Percentiles rank a stretch among this genome's conserved stretches.
Evolutionary conservation across 805 yeast species (phyloP).

Genomic region (Candida easanensis): DNA sequence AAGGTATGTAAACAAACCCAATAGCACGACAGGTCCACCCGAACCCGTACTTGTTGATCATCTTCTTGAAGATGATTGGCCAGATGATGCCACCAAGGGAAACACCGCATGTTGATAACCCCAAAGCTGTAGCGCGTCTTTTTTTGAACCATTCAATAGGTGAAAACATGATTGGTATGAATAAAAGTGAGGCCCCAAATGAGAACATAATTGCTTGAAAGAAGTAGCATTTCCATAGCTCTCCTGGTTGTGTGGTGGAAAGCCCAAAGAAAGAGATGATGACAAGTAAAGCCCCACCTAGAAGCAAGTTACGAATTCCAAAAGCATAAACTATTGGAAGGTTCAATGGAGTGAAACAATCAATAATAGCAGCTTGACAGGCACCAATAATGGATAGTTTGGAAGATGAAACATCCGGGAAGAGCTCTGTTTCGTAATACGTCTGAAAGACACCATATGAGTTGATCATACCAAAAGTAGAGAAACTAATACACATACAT

Average conservation of each 20-base stretch:
- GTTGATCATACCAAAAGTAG: slow-evolving; percentile 25
- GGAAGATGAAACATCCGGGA: slow-evolving; percentile 15
- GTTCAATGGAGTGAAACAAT: slow-evolving; percentile 16
- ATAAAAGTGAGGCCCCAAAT: slow-evolving; percentile 40
- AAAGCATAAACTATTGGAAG: slow-evolving; percentile 21
- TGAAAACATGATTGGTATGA: slow-evolving; percentile 55
- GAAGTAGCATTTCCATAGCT: slow-evolving; percentile 27
- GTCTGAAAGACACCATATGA: slow-evolving; percentile 26
- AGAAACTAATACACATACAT: slow-evolving; percentile 15
- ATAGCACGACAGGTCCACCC: slow-evolving; percentile 21
- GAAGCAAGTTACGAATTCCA: slow-evolving; percentile 17
- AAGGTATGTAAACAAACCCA: slow-evolving; percentile 23
- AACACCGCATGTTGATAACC: slow-evolving; percentile 46
- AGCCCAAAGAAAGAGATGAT: slow-evolving; percentile 20
- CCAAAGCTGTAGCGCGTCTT: slow-evolving; percentile 55
- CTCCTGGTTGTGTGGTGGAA: slow-evolving; percentile 15
- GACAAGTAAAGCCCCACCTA: slow-evolving; percentile 12
- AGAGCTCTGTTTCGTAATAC: slow-evolving; percentile 22
- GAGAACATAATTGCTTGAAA: slow-evolving; percentile 25
- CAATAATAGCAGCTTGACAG: slow-evolving; percentile 22
- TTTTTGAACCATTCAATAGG: slow-evolving; percentile 71
- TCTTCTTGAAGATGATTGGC: slow-evolving; percentile 25
- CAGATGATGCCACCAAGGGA: slow-evolving; percentile 50
- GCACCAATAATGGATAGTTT: slow-evolving; percentile 25
- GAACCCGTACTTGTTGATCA: slow-evolving; percentile 18